Conservation (phyloP, 2,329 filamentous ascomycete genomes). For the Ustulina deusta region DNA sequence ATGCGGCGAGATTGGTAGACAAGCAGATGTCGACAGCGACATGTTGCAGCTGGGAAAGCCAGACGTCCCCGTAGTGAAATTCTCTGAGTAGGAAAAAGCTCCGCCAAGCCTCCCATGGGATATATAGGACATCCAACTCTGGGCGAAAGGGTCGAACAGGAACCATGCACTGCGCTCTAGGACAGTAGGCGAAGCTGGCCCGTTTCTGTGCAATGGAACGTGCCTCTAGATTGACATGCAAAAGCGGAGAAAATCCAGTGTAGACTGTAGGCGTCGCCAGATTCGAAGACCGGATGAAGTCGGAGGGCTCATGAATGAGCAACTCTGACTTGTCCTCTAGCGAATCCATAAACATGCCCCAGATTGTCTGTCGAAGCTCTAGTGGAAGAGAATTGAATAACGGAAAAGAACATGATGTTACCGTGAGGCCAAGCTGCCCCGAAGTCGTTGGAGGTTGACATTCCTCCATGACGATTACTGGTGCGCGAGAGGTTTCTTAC, state of each 20-base stretch:
- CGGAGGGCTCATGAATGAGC: slow-evolving; percentile 1
- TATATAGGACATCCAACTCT: slow-evolving; percentile 15
- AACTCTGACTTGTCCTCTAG: not conserved
- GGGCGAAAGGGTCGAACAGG: slow-evolving; percentile 18
- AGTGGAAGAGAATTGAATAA: not conserved
- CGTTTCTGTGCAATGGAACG: not conserved
- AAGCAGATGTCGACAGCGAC: not conserved
- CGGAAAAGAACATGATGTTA: not conserved
- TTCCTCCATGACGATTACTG: not conserved
- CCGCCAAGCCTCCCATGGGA: slow-evolving; percentile 25
- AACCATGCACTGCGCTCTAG: slow-evolving; percentile 12
- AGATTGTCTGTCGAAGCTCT: not conserved
- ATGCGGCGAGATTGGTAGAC: not conserved
- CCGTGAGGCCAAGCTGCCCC: not conserved
- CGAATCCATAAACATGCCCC: not conserved
- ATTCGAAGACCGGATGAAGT: not conserved
- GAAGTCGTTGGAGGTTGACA: not conserved
- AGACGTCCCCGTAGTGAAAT: slow-evolving; percentile 5
- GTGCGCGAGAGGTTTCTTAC: not conserved
- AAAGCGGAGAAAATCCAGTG: not conserved
- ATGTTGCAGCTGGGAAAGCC: not conserved
- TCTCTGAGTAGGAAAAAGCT: slow-evolving; percentile 22
- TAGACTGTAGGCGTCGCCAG: not conserved
- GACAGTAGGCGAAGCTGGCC: not conserved
- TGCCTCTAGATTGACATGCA: not conserved